phyloP scores from a whole-genome alignment of 2,329 filamentous ascomycete genomes.

The Ascochyta fabae region DNA sequence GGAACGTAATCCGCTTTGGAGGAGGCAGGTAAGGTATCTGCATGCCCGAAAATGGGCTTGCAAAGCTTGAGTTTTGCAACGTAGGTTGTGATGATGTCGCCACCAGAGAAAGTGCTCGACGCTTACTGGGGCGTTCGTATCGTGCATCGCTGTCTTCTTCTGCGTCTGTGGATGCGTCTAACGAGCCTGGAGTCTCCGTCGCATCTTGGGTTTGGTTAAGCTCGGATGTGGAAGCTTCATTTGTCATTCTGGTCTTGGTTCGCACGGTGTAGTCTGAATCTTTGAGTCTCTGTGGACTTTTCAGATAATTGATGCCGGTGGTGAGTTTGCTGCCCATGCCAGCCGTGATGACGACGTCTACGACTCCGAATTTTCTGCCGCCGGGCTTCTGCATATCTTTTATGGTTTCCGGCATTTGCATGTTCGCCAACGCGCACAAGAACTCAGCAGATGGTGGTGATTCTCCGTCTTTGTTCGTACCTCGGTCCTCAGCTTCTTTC shows the following conservation, averaged over 20 bases:
- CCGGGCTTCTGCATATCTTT: conserved; percentile 38
- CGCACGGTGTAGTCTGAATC: conserved; percentile 28
- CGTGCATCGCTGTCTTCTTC: conserved; percentile 16
- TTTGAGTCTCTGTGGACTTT: conserved; percentile 29
- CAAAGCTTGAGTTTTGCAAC: background rate
- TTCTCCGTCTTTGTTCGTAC: conserved; percentile 41
- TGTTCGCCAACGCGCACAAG: conserved; percentile 45
- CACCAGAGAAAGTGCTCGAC: conserved; percentile 1
- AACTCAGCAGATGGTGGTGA: conserved; percentile 48
- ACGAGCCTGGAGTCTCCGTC: background rate
- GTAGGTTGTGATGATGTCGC: background rate
- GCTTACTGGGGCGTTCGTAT: conserved; percentile 9
- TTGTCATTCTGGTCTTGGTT: background rate
- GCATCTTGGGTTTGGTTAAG: background rate
- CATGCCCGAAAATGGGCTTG: background rate
- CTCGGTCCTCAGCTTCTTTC: conserved; percentile 45
- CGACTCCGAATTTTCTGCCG: conserved; percentile 42
- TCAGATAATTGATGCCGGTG: conserved; percentile 28
- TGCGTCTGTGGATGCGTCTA: conserved; percentile 1
- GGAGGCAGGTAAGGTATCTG: background rate
- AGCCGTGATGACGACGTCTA: conserved; percentile 49
- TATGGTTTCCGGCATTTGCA: conserved; percentile 48
- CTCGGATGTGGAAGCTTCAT: background rate
- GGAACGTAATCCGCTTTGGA: background rate
- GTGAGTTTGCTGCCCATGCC: conserved; percentile 39